Evolutionary conservation across 148 eudicot species (phyloP).

Genomic region (Suaeda aralocaspica): DNA sequence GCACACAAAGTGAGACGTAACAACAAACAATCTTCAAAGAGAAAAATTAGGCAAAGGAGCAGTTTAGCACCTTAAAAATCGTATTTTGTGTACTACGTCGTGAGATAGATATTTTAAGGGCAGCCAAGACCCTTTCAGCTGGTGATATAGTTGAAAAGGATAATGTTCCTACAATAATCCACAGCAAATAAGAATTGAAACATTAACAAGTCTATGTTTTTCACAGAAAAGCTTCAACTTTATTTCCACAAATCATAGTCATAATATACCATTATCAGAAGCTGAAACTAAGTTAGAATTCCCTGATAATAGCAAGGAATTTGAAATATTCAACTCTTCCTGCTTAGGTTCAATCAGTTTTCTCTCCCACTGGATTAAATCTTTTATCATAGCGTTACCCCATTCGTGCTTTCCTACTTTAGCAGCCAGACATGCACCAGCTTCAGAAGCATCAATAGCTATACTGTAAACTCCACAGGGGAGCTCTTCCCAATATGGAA

Average conservation of each 20-base stretch:
- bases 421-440: constrained; percentile 45
- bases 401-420: constrained; percentile 68
- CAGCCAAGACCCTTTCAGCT: constrained; percentile 52
- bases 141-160: constrained; percentile 29
- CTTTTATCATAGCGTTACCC: constrained; percentile 45
- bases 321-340: constrained; percentile 29
- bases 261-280: constrained; percentile 23
- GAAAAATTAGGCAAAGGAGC: not conserved
- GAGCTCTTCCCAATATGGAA: constrained; percentile 88
- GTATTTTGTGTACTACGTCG: constrained; percentile 49
- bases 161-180: constrained; percentile 32
- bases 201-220: not conserved
- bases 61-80: constrained; percentile 50
- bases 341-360: constrained; percentile 50
- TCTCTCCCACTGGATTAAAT: constrained; percentile 81
- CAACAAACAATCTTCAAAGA: not conserved
- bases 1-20: not conserved
- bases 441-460: constrained; percentile 31
- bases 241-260: not conserved
- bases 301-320: constrained; percentile 8
- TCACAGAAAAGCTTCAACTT: not conserved
- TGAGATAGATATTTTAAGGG: constrained; percentile 62
- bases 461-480: constrained; percentile 86
- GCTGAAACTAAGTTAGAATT: constrained; percentile 25
- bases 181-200: not conserved